Evolutionary conservation across 768 basidiomycete genomes (phyloP), one percentile per base, ranked within the genome.

Genomic region (Trametes meyenii): DNA sequence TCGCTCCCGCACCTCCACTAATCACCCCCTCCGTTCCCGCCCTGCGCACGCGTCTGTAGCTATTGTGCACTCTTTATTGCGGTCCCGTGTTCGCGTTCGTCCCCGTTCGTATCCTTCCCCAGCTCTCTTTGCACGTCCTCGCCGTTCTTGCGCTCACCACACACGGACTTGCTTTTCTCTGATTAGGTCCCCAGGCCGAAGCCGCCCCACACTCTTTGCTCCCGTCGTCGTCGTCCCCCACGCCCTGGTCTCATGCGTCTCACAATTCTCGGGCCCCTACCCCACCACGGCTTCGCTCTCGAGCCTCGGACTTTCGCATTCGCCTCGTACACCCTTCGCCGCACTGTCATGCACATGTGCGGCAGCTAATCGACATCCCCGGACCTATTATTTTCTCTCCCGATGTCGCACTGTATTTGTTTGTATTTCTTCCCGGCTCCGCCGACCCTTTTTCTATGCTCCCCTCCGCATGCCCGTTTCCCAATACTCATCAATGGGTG

Each of bases 1-100:
- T n/a, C 53, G 50, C 26, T 16, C 19, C 19, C 39, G 12, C 33
- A 38, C 50, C 14, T 35, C 33, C 48, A 19, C 46, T 48, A 48
- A 48, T 48, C 44, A 11, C n/a, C 40, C 51, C 13, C 19, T 38
- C n/a, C 40, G 4, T 42, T 42, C 24, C 54, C n/a, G 11, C n/a
- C 45, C 29, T 42, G n/a, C 11, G 26, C 29, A 33, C 36, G 19
- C 39, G 21, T 38, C 38, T 54, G 44, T 52, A 60, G 50, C 38
- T 53, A 48, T 36, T 56, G 38, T n/a, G 19, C 43, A 21, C 29
- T 51, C 8, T 59, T 59, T 59, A 50, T 59, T 52, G 58, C 50
- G 42, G 40, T 29, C 56, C 56, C 48, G 38, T 19, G 29, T 33
- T 14, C 48, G 26, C 16, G 40, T 29, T 44, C 42, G 21, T 44